phyloP scores from a whole-genome alignment of 805 yeast species.

The Ogataea salicorniae region DNA sequence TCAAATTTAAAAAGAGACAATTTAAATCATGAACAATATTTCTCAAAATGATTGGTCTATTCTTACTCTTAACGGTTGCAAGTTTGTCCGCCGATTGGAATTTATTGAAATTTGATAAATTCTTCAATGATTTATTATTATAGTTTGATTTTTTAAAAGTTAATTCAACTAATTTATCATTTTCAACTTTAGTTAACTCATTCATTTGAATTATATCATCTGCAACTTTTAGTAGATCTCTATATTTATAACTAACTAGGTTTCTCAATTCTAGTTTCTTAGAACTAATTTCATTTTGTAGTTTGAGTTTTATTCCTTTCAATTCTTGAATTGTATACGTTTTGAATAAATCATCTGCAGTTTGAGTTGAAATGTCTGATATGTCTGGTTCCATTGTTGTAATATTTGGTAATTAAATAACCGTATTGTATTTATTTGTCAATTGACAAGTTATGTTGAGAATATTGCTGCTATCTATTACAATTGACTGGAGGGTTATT shows the following conservation, averaged over 20 bases:
- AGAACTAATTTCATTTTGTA: slow-evolving; percentile 17
- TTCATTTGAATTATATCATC: slow-evolving; percentile 34
- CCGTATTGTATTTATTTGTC: too few species aligned
- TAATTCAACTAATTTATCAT: slow-evolving; percentile 23
- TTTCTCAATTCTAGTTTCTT: slow-evolving; percentile 25
- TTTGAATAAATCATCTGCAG: slow-evolving; percentile 24
- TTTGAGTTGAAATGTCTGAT: slow-evolving; percentile 3
- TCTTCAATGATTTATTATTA: slow-evolving; percentile 15
- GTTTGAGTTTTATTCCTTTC: slow-evolving; percentile 16
- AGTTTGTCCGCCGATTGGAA: slow-evolving; percentile 2
- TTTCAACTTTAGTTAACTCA: slow-evolving; percentile 21
- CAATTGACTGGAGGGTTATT: too few species aligned
- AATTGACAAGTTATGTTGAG: too few species aligned
- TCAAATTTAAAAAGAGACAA: slow-evolving; percentile 14
- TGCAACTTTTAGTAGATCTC: slow-evolving; percentile 33
- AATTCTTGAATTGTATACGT: slow-evolving; percentile 27
- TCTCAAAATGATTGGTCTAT: slow-evolving; percentile 17
- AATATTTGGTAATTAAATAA: too few species aligned
- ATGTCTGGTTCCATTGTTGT: neutral
- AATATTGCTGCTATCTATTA: too few species aligned
- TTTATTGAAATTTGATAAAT: slow-evolving; percentile 18
- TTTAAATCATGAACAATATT: slow-evolving; percentile 26
- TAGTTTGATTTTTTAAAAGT: slow-evolving; percentile 28
- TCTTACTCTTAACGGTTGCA: slow-evolving; percentile 9
- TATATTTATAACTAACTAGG: slow-evolving; percentile 31